These are phyloP conservation scores for Bipolaris zeicola DNA, from an alignment of 2,329 filamentous ascomycete genomes.

Conservation along the genomic window DNA sequence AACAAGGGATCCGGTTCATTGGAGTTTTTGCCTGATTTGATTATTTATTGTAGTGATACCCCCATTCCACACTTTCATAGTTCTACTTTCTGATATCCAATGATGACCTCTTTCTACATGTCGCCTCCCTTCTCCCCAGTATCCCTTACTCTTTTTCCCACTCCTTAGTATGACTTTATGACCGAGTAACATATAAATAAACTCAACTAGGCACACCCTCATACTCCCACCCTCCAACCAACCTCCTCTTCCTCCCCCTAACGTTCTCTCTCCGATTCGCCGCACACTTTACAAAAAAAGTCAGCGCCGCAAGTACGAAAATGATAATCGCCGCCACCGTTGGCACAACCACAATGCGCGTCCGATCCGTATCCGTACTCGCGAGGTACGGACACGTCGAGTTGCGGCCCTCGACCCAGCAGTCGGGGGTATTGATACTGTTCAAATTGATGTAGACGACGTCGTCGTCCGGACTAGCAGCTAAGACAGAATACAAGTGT, in stretches of 20 bases:
- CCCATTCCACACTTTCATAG: too few species aligned
- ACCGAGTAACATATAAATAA: too few species aligned
- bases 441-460: conserved; percentile 66
- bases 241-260: conserved; percentile 56
- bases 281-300: conserved; percentile 68
- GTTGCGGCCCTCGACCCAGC: conserved; percentile 65
- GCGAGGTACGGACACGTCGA: conserved; percentile 63
- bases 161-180: too few species aligned
- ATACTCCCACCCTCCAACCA: conserved; percentile 65
- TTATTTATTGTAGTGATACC: too few species aligned
- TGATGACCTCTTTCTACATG: too few species aligned
- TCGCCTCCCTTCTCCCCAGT: too few species aligned
- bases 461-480: conserved; percentile 11
- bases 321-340: conserved; percentile 68
- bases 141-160: too few species aligned
- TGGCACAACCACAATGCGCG: conserved; percentile 62
- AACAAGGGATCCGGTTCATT: too few species aligned
- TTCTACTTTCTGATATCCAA: too few species aligned
- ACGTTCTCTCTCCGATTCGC: conserved; percentile 62
- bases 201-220: conserved; percentile 64
- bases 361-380: conserved; percentile 51
- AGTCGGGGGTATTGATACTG: conserved; percentile 59
- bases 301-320: conserved; percentile 64
- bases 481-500: conserved; percentile 55
- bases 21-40: too few species aligned